Conservation (phyloP, 225 moss, liverwort and hornwort species). For the Marchantia paleacea region DNA sequence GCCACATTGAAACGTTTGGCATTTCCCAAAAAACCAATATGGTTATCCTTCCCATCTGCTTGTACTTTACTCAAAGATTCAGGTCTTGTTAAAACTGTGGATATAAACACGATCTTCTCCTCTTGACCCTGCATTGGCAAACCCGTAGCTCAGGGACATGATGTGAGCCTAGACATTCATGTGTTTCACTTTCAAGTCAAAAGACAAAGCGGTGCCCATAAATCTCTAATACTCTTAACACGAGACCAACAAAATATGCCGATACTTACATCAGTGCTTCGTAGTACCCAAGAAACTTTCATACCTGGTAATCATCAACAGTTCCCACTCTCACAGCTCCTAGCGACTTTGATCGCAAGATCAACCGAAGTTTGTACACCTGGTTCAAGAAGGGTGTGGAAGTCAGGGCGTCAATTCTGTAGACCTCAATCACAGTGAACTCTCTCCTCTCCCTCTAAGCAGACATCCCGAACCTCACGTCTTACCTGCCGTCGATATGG, state of each 20-base stretch:
- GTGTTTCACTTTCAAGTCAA: background rate
- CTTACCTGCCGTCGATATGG: conserved; percentile 65
- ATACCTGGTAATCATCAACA: conserved; percentile 66
- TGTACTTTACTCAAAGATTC: conserved; percentile 43
- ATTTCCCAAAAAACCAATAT: conserved; percentile 59
- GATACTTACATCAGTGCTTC: background rate
- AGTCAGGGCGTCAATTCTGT: background rate
- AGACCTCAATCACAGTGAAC: background rate
- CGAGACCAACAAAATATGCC: background rate
- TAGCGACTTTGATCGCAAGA: conserved; percentile 42
- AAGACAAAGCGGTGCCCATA: conserved; percentile 5
- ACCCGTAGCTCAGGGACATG: background rate
- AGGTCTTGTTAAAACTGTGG: conserved; percentile 60
- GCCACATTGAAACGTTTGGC: conserved; percentile 69
- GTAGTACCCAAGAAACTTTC: background rate
- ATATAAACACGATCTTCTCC: conserved; percentile 60
- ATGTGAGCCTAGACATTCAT: background rate
- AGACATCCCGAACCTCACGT: background rate
- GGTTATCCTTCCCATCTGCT: conserved; percentile 41
- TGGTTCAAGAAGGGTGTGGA: background rate
- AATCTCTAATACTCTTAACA: background rate
- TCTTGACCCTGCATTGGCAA: conserved; percentile 56
- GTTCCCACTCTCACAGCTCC: conserved; percentile 58
- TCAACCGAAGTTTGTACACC: conserved; percentile 61
- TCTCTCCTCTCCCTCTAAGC: background rate